These are phyloP conservation scores for Cyclotella kingstonii DNA, from an alignment of 108 stramenopile genomes.

Conservation along the genomic window DNA sequence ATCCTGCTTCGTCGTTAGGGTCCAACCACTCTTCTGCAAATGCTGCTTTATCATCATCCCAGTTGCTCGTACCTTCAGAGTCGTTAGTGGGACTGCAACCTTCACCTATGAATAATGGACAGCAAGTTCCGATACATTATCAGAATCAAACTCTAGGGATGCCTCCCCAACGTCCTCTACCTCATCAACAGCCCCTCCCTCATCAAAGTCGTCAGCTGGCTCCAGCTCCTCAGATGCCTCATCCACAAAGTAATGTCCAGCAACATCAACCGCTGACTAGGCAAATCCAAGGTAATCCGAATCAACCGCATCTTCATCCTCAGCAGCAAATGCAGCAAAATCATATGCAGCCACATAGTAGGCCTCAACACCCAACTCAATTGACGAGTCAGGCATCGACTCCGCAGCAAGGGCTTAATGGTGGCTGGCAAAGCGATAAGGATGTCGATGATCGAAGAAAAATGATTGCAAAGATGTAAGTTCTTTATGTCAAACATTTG, in stretches of 20 bases:
- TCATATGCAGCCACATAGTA: constrained; percentile 10
- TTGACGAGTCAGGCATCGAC: constrained; percentile 38
- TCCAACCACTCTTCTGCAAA: background rate
- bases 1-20: constrained; percentile 11
- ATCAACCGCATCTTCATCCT: constrained; percentile 34
- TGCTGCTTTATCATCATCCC: constrained; percentile 1
- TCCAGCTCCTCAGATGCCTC: constrained; percentile 11
- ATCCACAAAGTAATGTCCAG: constrained; percentile 38
- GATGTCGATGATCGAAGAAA: constrained; percentile 84
- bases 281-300: constrained; percentile 41
- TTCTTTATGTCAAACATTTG: constrained; percentile 1
- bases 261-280: constrained; percentile 45
- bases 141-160: constrained; percentile 33
- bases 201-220: constrained; percentile 19
- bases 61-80: constrained; percentile 19
- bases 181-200: constrained; percentile 21
- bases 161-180: constrained; percentile 25
- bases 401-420: constrained; percentile 76
- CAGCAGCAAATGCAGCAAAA: constrained; percentile 17
- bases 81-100: constrained; percentile 5
- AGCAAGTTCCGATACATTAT: constrained; percentile 41
- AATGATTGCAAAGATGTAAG: constrained; percentile 95
- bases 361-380: constrained; percentile 31
- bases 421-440: constrained; percentile 90
- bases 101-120: constrained; percentile 23